Percentiles rank a stretch among this genome's conserved stretches.
Evolutionary conservation across 257 asterid genomes (phyloP).

Genomic region (Gentiana dahurica): DNA sequence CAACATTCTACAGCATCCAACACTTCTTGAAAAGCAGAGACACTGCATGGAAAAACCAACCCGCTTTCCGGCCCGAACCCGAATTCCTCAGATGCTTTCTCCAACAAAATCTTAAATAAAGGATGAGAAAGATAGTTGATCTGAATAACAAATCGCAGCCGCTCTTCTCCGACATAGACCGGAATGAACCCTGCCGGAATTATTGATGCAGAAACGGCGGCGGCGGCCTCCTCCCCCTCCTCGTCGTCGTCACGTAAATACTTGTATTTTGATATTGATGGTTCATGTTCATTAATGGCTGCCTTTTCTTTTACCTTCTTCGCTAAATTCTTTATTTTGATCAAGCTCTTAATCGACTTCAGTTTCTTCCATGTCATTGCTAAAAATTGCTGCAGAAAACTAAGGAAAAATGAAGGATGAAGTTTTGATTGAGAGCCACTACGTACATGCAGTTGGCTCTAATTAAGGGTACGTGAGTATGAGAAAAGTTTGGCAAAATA

Average conservation of each 20-base stretch:
- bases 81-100: constrained; percentile 63
- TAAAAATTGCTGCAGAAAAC: no score
- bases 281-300: constrained; percentile 1
- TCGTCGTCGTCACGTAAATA: constrained; percentile 26
- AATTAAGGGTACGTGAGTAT: no score
- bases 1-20: constrained; percentile 27
- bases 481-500: no score
- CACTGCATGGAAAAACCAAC: constrained; percentile 68
- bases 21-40: constrained; percentile 51
- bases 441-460: no score
- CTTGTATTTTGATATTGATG: constrained; percentile 17
- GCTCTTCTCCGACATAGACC: constrained; percentile 66
- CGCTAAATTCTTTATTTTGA: constrained; percentile 47
- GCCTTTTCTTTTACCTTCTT: constrained; percentile 33
- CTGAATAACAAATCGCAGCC: constrained; percentile 54
- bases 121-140: constrained; percentile 80
- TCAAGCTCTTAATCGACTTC: constrained; percentile 58
- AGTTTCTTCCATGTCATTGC: constrained; percentile 53
- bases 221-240: constrained; percentile 2
- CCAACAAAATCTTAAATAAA: constrained; percentile 61
- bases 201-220: constrained; percentile 7
- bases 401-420: no score
- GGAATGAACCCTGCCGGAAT: constrained; percentile 54
- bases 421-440: no score
- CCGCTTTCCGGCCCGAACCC: constrained; percentile 53